Percentiles rank a stretch among this genome's conserved stretches.
These are phyloP conservation scores for Naegleria gruberi DNA, from an alignment of 208 protist species.

Conservation along the genomic window DNA sequence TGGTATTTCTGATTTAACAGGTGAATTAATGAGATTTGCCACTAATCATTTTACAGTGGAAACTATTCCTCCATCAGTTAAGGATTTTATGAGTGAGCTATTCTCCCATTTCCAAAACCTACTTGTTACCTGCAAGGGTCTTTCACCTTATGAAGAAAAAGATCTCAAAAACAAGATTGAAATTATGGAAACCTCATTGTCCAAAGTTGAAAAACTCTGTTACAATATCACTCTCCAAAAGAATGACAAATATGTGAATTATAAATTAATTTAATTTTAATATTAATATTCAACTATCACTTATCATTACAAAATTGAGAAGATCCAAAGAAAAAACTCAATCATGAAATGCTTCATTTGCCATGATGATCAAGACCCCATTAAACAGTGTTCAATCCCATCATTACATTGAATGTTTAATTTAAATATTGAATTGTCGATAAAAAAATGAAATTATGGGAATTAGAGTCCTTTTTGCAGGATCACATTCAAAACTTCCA, in stretches of 20 bases:
- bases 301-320: no score
- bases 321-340: no score
- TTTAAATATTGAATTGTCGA: background rate
- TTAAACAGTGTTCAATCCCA: no score
- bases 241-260: background rate
- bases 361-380: no score
- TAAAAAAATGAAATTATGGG: constrained; percentile 22
- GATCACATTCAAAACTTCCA: background rate
- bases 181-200: background rate
- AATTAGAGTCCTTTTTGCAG: background rate
- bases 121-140: background rate
- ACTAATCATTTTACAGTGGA: background rate
- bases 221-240: background rate
- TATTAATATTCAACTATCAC: no score
- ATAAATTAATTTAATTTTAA: no score
- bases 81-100: background rate
- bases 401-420: no score
- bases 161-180: background rate
- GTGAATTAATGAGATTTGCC: constrained; percentile 21
- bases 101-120: background rate
- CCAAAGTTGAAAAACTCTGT: background rate
- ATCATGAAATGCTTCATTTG: no score
- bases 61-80: background rate
- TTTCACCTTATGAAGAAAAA: background rate
- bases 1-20: constrained; percentile 9